Evolutionary conservation across 2,329 filamentous ascomycete genomes (phyloP), one percentile per base, ranked within the genome.

Genomic region (Hortaea werneckii): DNA sequence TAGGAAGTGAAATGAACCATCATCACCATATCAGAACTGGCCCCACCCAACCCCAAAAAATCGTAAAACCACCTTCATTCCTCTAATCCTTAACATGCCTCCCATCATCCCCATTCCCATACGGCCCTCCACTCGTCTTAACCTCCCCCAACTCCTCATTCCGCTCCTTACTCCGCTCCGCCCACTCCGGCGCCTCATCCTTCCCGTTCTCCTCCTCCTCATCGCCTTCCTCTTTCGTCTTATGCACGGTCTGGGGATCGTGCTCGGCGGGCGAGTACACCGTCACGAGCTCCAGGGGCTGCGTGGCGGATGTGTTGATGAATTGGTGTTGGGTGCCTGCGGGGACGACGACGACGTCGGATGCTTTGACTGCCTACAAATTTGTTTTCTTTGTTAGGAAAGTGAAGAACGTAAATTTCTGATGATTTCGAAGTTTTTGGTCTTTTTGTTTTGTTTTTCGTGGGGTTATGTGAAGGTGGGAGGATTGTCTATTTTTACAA

Each of bases 281-380:
- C 0, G 79, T 82, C 42, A 82, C 75, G 34, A 83, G 58, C 52
- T 81, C 76, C 43, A 82, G 59, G 2, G 79, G 78, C 42, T 72
- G 71, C 0, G 74, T 68, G 1, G 79, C 78, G 13, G 55, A 59
- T 2, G 69, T 78, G 47, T 81, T 82, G 42, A 82, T 65, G 58
- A 83, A 82, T 57, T 82, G 78, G 58, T 82, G 79, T 60, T 79
- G 76, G 2, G 79, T 82, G 0, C 79, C 79, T 0, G 79, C 80
- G 0, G 80, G 79, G 2, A 83, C 79, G 42, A 82, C 70, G 26
- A 82, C 73, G 11, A 80, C 62, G 61, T 79, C 69, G 44, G 75
- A 74, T 5, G 76, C 75, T 43, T 71, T 71, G 47, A 80, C 62
- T 40, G 70, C 65, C 49, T 69, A 39, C 32, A 26, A 50, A 47